Conservation (phyloP, 1,139 yeast genomes). For the Kodamaea derodonti region DNA sequence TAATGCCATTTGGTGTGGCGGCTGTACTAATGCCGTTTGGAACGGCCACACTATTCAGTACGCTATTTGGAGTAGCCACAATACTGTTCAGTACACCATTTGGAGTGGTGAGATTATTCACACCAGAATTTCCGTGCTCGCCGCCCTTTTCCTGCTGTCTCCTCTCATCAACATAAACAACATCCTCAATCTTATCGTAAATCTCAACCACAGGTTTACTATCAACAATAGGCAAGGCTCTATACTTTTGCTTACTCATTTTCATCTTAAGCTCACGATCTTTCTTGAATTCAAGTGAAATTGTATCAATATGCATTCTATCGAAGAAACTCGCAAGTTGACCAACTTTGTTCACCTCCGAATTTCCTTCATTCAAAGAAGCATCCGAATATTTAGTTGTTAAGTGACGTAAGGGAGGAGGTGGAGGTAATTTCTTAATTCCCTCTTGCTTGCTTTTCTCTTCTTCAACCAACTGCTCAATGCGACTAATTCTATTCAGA, state of each 20-base stretch:
- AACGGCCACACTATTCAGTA: not conserved
- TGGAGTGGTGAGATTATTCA: not conserved
- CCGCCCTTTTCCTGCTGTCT: conserved; percentile 5
- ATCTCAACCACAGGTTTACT: conserved; percentile 90
- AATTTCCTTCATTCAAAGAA: conserved; percentile 5
- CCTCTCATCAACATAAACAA: conserved; percentile 49
- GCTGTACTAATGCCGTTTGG: not conserved
- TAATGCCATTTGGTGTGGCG: not conserved
- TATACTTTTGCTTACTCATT: conserved; percentile 58
- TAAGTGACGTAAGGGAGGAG: conserved; percentile 13
- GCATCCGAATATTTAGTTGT: conserved; percentile 12
- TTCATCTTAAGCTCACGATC: conserved; percentile 78
- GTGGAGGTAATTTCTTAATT: conserved; percentile 13
- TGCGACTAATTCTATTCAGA: conserved; percentile 23
- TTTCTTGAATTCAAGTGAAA: conserved; percentile 80
- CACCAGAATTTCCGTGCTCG: conserved; percentile 19
- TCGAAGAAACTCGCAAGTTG: conserved; percentile 68
- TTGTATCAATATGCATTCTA: conserved; percentile 73
- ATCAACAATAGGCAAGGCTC: conserved; percentile 72
- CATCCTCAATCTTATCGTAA: conserved; percentile 85
- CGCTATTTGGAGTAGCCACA: not conserved
- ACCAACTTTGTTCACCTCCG: conserved; percentile 41
- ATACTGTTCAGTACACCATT: conserved; percentile 1
- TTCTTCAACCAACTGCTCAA: conserved; percentile 23
- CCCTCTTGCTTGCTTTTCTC: conserved; percentile 14